Base-by-base conservation (phyloP, 2,329 filamentous ascomycete genomes). In the Alternaria sp. region DNA sequence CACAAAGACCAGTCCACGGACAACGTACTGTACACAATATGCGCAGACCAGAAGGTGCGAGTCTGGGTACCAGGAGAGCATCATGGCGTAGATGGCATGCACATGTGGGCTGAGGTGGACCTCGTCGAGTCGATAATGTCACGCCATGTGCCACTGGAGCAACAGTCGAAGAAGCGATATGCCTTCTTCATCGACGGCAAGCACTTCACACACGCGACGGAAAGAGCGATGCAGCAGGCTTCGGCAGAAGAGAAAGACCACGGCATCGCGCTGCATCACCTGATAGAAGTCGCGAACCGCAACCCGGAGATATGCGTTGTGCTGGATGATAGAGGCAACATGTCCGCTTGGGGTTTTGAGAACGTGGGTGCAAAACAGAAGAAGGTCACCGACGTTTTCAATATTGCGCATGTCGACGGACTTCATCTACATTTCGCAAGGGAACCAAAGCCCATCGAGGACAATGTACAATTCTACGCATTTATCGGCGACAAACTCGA, bases 291-390 rank as follows among this genome's bases (percentile, higher is more conserved):
- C 69, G 93, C 93, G 10, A 96, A 95, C 65, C 90, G 90, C 56
- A 91, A 87, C 59, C 93, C 94, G 0, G 96, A 99, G 76, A 88
- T 99, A 3, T 96, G 93, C 69, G 85, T 98, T 23, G 89, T 95
- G 9, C 84, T 97, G 51, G 93, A 98, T 79, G 89, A 90, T n/a
- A 84, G 86, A 51, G 95, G 95, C 1, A 89, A 90, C 68, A 93
- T 98, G 91, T 93, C 92, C 44, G 93, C 93, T 0, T 97, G 95
- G 92, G 95, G 93, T 0, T 82, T 99, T 59, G 94, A 98, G 77
- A 94, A 95, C 73, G 87, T 97, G 19, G 90, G 91, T 36, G 89
- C 88, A 71, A 93, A 90, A 73, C 83, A 85, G 30, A 88, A 87
- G 68, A 88, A 87, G 62, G 84, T 86, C 5, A 85, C 88, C 26